Evolutionary conservation across 2,329 filamentous ascomycete genomes (phyloP).

Genomic region (Cryphonectria carpinicola): DNA sequence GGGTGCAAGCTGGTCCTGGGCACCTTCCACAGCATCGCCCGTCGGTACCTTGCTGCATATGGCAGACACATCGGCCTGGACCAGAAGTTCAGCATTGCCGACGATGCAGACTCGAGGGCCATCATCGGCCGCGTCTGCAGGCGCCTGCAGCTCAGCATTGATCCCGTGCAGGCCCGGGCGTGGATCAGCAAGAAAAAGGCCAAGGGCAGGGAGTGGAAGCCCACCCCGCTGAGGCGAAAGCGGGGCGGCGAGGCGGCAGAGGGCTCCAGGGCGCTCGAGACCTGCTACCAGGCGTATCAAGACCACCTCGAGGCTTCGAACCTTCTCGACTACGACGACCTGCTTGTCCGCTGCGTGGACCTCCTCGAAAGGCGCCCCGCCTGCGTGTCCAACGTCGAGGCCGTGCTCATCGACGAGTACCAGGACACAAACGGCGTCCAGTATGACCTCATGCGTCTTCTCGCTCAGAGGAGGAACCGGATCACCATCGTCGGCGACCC

Average conservation of each 20-base stretch:
- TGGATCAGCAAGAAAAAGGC: conserved; percentile 76
- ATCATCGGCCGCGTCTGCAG: conserved; percentile 86
- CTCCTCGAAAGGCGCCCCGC: conserved; percentile 73
- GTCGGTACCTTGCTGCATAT: conserved; percentile 82
- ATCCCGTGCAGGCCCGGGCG: conserved; percentile 70
- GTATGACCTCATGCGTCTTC: conserved; percentile 89
- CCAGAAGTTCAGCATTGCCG: conserved; percentile 88
- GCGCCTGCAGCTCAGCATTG: conserved; percentile 67
- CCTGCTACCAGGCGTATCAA: conserved; percentile 77
- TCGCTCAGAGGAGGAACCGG: conserved; percentile 72
- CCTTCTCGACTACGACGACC: conserved; percentile 90
- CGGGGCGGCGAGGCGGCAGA: conserved; percentile 41
- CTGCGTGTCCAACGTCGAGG: conserved; percentile 87
- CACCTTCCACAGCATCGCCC: conserved; percentile 92
- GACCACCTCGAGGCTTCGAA: conserved; percentile 74
- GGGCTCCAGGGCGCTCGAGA: conserved; percentile 63
- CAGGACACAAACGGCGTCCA: conserved; percentile 96
- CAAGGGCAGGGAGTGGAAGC: conserved; percentile 49
- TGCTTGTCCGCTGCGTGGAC: conserved; percentile 81
- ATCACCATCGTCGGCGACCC: conserved; percentile 97
- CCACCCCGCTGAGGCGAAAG: conserved; percentile 38
- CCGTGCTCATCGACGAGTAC: conserved; percentile 94
- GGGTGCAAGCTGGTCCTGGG: conserved; percentile 82
- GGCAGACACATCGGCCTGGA: conserved; percentile 81
- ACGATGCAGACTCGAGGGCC: conserved; percentile 76